A percentile compares a stretch with the other conserved stretches of the same genome.
These are phyloP conservation scores for Chytridium lagenaria DNA, from an alignment of 371 early-diverging fungal genomes.

Conservation along the genomic window DNA sequence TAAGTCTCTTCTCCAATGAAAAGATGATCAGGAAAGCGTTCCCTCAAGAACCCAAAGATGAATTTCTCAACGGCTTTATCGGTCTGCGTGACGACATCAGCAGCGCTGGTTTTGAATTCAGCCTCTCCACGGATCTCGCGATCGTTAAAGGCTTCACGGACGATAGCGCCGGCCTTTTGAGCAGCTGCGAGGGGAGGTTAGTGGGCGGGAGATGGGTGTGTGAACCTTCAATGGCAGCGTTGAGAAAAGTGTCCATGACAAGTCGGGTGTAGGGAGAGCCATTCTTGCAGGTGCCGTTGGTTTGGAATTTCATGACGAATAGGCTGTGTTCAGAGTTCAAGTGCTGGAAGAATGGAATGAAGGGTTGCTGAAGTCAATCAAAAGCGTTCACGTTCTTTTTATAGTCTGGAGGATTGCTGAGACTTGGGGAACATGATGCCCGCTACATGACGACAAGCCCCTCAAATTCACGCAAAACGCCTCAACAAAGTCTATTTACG, in stretches of 20 bases:
- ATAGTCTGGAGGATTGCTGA: too few relatives aligned
- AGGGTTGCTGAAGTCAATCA: too few relatives aligned
- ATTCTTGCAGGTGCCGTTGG: neutral
- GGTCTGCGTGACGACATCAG: constrained; percentile 85
- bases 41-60: constrained; percentile 66
- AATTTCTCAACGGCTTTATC: constrained; percentile 82
- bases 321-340: neutral
- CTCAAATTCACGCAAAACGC: too few relatives aligned
- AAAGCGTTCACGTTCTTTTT: too few relatives aligned
- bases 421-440: too few relatives aligned
- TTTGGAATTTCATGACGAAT: neutral
- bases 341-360: too few relatives aligned
- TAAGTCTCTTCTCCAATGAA: constrained; percentile 70
- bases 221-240: neutral
- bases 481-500: too few relatives aligned
- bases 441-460: too few relatives aligned
- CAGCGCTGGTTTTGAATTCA: constrained; percentile 45
- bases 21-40: constrained; percentile 54
- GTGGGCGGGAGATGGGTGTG: neutral
- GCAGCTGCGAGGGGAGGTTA: constrained; percentile 42
- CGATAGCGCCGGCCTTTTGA: constrained; percentile 66
- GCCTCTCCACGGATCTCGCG: constrained; percentile 49
- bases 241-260: neutral
- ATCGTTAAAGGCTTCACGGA: constrained; percentile 63
- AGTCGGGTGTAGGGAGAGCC: neutral